phyloP scores from a whole-genome alignment of 805 yeast genomes.

The Zygoascus tannicola region DNA sequence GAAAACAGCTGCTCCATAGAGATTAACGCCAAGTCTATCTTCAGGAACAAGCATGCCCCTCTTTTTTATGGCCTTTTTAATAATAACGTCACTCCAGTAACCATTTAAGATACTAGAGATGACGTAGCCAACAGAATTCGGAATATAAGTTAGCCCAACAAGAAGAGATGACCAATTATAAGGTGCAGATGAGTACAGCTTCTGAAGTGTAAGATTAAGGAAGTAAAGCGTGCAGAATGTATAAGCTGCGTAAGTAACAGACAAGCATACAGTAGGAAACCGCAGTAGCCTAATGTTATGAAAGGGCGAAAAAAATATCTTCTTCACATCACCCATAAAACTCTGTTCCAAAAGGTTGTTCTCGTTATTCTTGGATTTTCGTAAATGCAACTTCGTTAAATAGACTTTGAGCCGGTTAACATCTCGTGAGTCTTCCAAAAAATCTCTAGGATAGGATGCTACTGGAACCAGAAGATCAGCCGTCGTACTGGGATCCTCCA shows the following conservation, averaged over 20 bases:
- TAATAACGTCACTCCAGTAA: slow-evolving; percentile 58
- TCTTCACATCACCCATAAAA: background rate
- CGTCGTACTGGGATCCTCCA: background rate
- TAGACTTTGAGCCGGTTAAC: slow-evolving; percentile 4
- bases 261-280: slow-evolving; percentile 67
- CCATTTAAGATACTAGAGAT: slow-evolving; percentile 77
- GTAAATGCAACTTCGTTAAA: background rate
- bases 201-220: slow-evolving; percentile 64
- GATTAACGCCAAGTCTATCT: slow-evolving; percentile 67
- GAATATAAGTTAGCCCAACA: slow-evolving; percentile 70
- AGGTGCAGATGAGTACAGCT: slow-evolving; percentile 52
- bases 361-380: background rate
- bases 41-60: slow-evolving; percentile 71
- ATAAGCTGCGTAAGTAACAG: slow-evolving; percentile 59
- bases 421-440: background rate
- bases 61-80: slow-evolving; percentile 40
- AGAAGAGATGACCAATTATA: slow-evolving; percentile 58
- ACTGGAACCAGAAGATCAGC: slow-evolving; percentile 4
- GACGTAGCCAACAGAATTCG: slow-evolving; percentile 71
- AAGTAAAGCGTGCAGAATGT: slow-evolving; percentile 63
- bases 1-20: slow-evolving; percentile 51
- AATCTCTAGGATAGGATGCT: background rate
- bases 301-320: slow-evolving; percentile 43
- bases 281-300: slow-evolving; percentile 50
- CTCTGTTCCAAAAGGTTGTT: background rate